These are phyloP conservation scores for Desmodesmus armatus DNA, from an alignment of 139 green algal species.

Conservation along the genomic window DNA sequence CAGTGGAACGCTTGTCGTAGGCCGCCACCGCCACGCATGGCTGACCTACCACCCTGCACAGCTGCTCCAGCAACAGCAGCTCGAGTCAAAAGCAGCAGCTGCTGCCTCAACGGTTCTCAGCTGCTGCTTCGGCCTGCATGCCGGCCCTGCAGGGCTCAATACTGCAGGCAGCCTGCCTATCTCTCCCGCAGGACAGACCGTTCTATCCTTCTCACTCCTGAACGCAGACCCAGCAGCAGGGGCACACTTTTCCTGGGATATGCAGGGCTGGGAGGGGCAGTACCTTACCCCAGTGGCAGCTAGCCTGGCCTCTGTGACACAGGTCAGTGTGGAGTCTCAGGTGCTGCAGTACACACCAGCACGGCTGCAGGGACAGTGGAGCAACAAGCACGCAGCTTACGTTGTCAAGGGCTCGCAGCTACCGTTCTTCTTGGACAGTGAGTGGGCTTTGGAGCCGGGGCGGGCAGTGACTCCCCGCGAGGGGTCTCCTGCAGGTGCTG, in stretches of 20 bases:
- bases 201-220: conserved; percentile 32
- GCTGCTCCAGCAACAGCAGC: neutral
- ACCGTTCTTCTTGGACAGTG: conserved; percentile 58
- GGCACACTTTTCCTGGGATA: conserved; percentile 1
- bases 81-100: neutral
- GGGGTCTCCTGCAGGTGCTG: neutral
- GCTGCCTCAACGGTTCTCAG: neutral
- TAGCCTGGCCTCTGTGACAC: neutral
- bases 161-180: conserved; percentile 1
- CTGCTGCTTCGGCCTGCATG: conserved; percentile 30
- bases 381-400: conserved; percentile 24
- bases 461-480: neutral
- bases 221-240: conserved; percentile 25
- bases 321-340: conserved; percentile 23
- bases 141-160: neutral
- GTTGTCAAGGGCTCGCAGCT: conserved; percentile 46
- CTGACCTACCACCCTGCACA: neutral
- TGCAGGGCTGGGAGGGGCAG: conserved; percentile 35
- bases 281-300: conserved; percentile 15
- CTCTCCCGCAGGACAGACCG: conserved; percentile 7
- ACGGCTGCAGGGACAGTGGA: conserved; percentile 36
- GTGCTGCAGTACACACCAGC: conserved; percentile 52
- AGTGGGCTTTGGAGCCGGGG: conserved; percentile 47
- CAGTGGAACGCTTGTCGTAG: neutral
- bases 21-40: conserved; percentile 1